Evolutionary conservation across 225 moss, liverwort and hornwort genomes (phyloP), one percentile per base, ranked within the genome.

Genomic region (Climacium dendroides): DNA sequence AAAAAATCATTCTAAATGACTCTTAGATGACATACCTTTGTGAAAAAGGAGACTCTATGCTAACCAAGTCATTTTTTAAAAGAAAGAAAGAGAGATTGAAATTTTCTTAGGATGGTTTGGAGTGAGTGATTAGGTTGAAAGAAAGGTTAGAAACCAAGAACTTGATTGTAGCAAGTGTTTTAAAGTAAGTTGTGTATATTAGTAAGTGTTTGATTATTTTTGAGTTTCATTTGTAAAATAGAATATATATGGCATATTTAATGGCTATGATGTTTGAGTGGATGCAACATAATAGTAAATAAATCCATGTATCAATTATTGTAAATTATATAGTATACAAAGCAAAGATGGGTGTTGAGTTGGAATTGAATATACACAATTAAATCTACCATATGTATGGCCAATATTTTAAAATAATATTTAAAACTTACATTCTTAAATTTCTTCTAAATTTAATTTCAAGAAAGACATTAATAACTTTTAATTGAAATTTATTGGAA

Each of bases 21-120:
- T 74, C 7, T 4, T 11, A 19, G 1, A 48, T 11, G 30, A 7
- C 0, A 0, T 19, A 19, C 12, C 1, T 48, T 47, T 0, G 0
- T 12, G 12, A 30, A 1, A 11, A 30, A 6, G 2, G 7, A 72
- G 16, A 47, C 10, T 45, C 0, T 73, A 45, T 13, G 41, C 3
- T 16, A 28, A 69, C 1, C 20, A 13, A 39, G 39, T 39, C 13
- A 20, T 37, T 37, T n/a, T 23, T 13, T 19, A 12, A 37, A 23
- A 4, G 2, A 39, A 24, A 0, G 8, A 0, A 39, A 25, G 14
- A 5, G 4, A 41, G 3, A 24, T 1, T 14, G 1, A 7, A 23
- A 39, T 13, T 69, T 23, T n/a, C 5, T 69, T 39, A 24, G 1
- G 10, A 1, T 35, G 3, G 19, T 64, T 2, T 7, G 0, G 5